Conservation (phyloP, 2,329 filamentous ascomycete species). For the Aspergillus awamori region DNA sequence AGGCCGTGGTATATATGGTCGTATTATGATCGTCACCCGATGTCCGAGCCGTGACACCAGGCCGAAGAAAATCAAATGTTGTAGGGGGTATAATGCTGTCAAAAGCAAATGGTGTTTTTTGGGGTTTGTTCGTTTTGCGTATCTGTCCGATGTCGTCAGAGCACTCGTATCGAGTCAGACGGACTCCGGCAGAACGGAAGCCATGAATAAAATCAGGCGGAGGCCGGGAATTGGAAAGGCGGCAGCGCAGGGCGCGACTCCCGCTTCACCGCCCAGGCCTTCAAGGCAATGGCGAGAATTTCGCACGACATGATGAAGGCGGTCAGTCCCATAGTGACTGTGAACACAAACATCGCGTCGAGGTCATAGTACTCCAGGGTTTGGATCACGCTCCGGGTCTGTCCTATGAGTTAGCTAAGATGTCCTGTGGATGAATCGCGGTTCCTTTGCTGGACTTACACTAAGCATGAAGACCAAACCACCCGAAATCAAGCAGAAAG, state of each 20-base stretch:
- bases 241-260: conserved; percentile 37
- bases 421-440: neutral
- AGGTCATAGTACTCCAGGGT: conserved; percentile 77
- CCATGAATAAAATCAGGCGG: neutral
- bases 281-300: conserved; percentile 75
- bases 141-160: neutral
- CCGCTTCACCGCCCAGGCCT: conserved; percentile 74
- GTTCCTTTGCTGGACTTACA: conserved; percentile 54
- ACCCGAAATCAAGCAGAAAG: conserved; percentile 85
- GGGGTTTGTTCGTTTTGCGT: conserved; percentile 10
- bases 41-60: conserved; percentile 15
- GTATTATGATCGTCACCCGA: conserved; percentile 16
- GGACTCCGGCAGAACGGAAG: no score
- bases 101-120: conserved; percentile 10
- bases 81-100: conserved; percentile 30
- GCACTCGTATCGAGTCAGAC: neutral
- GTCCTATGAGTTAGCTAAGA: conserved; percentile 25
- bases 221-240: conserved; percentile 34
- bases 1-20: conserved; percentile 15
- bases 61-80: conserved; percentile 21
- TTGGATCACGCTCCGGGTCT: conserved; percentile 74
- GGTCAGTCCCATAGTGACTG: conserved; percentile 80
- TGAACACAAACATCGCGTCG: conserved; percentile 93
- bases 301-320: conserved; percentile 85
- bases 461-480: conserved; percentile 93